These are phyloP conservation scores for Pholiota conissans DNA, from an alignment of 768 basidiomycete species.

Conservation along the genomic window DNA sequence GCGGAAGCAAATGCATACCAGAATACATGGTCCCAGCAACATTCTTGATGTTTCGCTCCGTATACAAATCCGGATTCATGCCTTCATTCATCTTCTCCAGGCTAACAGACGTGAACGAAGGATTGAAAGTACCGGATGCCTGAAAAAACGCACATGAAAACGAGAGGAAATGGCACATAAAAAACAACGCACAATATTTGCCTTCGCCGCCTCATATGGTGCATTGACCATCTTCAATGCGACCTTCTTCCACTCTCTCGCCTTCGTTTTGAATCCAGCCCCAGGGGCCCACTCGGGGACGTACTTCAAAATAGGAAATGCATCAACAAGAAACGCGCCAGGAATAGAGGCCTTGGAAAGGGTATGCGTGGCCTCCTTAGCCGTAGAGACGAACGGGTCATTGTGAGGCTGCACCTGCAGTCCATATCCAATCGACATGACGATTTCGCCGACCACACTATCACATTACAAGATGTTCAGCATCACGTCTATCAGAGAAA, in stretches of 20 bases:
- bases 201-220: slow-evolving; percentile 33
- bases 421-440: slow-evolving; percentile 17
- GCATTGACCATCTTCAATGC: slow-evolving; percentile 34
- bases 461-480: too few relatives aligned
- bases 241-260: slow-evolving; percentile 39
- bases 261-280: slow-evolving; percentile 33
- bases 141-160: slow-evolving; percentile 4
- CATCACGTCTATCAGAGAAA: too few relatives aligned
- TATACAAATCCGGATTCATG: slow-evolving; percentile 19
- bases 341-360: slow-evolving; percentile 3
- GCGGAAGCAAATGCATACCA: slow-evolving; percentile 23
- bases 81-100: slow-evolving; percentile 19
- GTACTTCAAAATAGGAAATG: slow-evolving; percentile 12
- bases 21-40: slow-evolving; percentile 36
- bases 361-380: slow-evolving; percentile 1
- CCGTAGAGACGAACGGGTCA: slow-evolving; percentile 15
- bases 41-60: slow-evolving; percentile 27
- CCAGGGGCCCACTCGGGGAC: slow-evolving; percentile 19
- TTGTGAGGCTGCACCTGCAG: slow-evolving; percentile 14
- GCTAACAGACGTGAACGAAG: slow-evolving; percentile 21
- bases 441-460: background rate
- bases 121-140: slow-evolving; percentile 10
- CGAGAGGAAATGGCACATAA: background rate
- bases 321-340: slow-evolving; percentile 10
- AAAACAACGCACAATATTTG: slow-evolving; percentile 21